A percentile compares a stretch with the other conserved stretches of the same genome.
These are phyloP conservation scores for Acacia acuminata DNA, from an alignment of 306 rosid species.

Conservation along the genomic window DNA sequence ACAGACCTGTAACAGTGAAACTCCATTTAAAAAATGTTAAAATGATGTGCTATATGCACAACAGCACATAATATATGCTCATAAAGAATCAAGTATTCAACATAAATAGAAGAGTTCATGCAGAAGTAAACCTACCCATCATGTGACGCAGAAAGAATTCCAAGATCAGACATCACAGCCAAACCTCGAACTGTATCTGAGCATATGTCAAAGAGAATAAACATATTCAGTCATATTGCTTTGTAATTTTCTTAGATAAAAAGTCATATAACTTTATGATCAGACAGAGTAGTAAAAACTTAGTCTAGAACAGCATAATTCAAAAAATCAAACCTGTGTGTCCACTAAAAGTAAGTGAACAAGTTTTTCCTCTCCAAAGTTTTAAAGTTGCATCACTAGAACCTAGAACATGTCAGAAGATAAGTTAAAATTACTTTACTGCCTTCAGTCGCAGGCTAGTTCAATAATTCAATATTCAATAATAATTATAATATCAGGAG, in stretches of 20 bases:
- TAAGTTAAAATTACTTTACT: constrained; percentile 34
- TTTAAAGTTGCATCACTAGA: constrained; percentile 87
- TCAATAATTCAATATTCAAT: neutral
- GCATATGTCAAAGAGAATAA: constrained; percentile 34
- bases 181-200: constrained; percentile 94
- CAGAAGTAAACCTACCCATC: constrained; percentile 70
- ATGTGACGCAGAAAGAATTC: constrained; percentile 90
- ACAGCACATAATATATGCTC: neutral
- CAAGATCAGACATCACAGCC: constrained; percentile 85
- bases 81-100: constrained; percentile 1
- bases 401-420: constrained; percentile 49
- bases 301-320: constrained; percentile 11
- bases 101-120: constrained; percentile 23
- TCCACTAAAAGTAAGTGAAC: constrained; percentile 74
- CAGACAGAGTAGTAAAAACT: constrained; percentile 7
- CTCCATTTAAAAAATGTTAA: neutral
- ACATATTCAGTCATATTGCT: constrained; percentile 27
- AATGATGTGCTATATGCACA: neutral
- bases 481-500: neutral
- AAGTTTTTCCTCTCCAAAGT: constrained; percentile 85
- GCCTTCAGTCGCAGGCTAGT: constrained; percentile 6
- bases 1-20: constrained; percentile 66
- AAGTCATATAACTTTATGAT: constrained; percentile 12
- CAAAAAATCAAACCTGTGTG: constrained; percentile 70
- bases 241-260: neutral